Percentiles rank a stretch among this genome's conserved stretches.
phyloP scores from a whole-genome alignment of 2,329 filamentous ascomycete species.

The Calonectria pseudoturangicola region DNA sequence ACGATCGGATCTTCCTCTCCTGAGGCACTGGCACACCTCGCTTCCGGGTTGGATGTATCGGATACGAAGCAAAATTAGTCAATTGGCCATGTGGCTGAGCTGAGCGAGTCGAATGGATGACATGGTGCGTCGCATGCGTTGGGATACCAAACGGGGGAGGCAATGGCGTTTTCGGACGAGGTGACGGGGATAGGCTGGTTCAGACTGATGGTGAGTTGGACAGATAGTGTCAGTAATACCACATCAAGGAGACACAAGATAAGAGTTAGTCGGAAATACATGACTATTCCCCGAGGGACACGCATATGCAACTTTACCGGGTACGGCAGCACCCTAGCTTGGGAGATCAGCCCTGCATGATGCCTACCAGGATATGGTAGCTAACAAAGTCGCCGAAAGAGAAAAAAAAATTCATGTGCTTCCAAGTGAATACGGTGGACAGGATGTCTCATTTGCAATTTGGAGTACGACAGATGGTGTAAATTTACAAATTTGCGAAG shows the following conservation, averaged over 20 bases:
- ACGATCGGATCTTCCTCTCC: constrained; percentile 36
- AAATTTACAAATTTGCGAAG: constrained; percentile 25
- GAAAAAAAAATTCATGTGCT: background rate
- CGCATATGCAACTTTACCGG: constrained; percentile 34
- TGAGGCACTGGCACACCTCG: constrained; percentile 48
- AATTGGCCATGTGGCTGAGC: constrained; percentile 20
- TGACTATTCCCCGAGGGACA: constrained; percentile 37
- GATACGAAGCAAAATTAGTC: constrained; percentile 36
- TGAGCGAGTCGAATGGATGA: constrained; percentile 12
- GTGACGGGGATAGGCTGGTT: constrained; percentile 22
- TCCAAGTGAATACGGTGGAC: constrained; percentile 6
- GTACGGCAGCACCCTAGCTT: constrained; percentile 40
- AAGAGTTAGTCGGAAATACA: constrained; percentile 39
- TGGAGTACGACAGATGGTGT: constrained; percentile 19
- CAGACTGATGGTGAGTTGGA: constrained; percentile 35
- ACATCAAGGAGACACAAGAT: constrained; percentile 38
- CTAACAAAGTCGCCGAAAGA: background rate
- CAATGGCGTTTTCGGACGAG: constrained; percentile 32
- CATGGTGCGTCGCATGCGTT: constrained; percentile 18
- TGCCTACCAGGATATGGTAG: constrained; percentile 21
- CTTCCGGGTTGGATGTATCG: constrained; percentile 48
- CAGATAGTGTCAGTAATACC: constrained; percentile 39
- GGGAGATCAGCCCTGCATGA: constrained; percentile 40
- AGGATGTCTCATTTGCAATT: constrained; percentile 22
- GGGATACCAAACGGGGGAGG: constrained; percentile 28